A percentile compares a stretch with the other conserved stretches of the same genome.
These are phyloP conservation scores for Hymenoscyphus albidus DNA, from an alignment of 2,329 filamentous ascomycete species.

Conservation along the genomic window DNA sequence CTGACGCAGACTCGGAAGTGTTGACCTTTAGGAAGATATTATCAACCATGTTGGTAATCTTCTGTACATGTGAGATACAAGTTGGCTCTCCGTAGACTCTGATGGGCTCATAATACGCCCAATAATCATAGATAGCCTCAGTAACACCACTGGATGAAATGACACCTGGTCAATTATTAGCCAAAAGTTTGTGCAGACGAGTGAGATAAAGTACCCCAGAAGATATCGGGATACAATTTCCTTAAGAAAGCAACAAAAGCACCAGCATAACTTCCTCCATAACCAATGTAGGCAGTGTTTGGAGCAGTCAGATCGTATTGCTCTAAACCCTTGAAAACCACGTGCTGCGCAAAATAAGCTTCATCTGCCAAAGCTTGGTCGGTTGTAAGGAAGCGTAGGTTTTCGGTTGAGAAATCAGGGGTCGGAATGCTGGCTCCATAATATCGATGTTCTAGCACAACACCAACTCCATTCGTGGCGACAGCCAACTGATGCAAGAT, in stretches of 20 bases:
- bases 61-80: slow-evolving; percentile 63
- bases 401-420: slow-evolving; percentile 61
- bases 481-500: slow-evolving; percentile 67
- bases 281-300: slow-evolving; percentile 68
- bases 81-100: slow-evolving; percentile 52
- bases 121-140: slow-evolving; percentile 73
- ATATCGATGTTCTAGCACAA: slow-evolving; percentile 84
- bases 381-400: slow-evolving; percentile 75
- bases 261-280: slow-evolving; percentile 82
- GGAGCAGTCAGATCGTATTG: slow-evolving; percentile 62
- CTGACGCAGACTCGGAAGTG: slow-evolving; percentile 37
- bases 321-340: slow-evolving; percentile 67
- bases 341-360: slow-evolving; percentile 72
- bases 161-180: slow-evolving; percentile 38
- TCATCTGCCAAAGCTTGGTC: slow-evolving; percentile 79
- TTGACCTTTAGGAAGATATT: slow-evolving; percentile 50
- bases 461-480: slow-evolving; percentile 69
- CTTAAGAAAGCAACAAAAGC: slow-evolving; percentile 74
- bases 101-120: slow-evolving; percentile 59
- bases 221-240: slow-evolving; percentile 72
- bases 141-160: slow-evolving; percentile 81
- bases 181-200: neutral
- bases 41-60: slow-evolving; percentile 55
- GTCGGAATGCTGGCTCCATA: slow-evolving; percentile 75
- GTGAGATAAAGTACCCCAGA: slow-evolving; percentile 51